These are phyloP conservation scores for Lyophyllum atratum DNA, from an alignment of 768 basidiomycete genomes.

Conservation along the genomic window DNA sequence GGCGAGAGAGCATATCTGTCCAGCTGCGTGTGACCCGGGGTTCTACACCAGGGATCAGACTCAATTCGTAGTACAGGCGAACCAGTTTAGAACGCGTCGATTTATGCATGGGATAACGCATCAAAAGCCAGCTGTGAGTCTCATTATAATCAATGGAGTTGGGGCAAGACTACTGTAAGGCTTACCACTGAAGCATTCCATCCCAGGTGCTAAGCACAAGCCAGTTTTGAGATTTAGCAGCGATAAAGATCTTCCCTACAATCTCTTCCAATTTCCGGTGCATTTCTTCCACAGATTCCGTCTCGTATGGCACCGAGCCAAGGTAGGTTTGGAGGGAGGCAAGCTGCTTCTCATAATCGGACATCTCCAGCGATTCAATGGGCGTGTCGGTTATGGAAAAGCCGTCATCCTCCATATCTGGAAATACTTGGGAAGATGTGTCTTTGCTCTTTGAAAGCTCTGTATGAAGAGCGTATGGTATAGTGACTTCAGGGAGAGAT, in stretches of 20 bases:
- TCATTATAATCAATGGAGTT: background rate
- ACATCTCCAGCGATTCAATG: constrained; percentile 37
- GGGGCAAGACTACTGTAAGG: background rate
- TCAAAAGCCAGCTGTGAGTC: constrained; percentile 66
- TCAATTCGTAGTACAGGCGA: constrained; percentile 78
- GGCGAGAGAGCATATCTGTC: constrained; percentile 76
- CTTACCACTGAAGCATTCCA: constrained; percentile 75
- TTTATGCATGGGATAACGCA: constrained; percentile 78
- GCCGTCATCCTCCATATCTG: constrained; percentile 62
- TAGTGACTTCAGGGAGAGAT: constrained; percentile 1
- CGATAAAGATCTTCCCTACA: constrained; percentile 65
- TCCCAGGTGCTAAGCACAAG: constrained; percentile 75
- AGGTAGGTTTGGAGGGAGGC: constrained; percentile 67
- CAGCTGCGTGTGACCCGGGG: constrained; percentile 70
- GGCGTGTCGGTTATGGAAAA: constrained; percentile 43
- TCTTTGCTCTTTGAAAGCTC: background rate
- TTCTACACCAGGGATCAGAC: constrained; percentile 74
- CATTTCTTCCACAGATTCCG: constrained; percentile 75
- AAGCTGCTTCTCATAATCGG: constrained; percentile 57
- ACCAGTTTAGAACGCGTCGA: constrained; percentile 72
- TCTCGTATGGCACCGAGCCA: constrained; percentile 69
- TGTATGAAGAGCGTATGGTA: background rate
- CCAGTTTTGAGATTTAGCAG: constrained; percentile 80
- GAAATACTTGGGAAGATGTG: constrained; percentile 1
- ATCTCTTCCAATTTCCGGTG: constrained; percentile 67